Percentiles rank a stretch among this genome's conserved stretches.
Conservation (phyloP, 73 alveolate species). For the Breviolum minutum region DNA sequence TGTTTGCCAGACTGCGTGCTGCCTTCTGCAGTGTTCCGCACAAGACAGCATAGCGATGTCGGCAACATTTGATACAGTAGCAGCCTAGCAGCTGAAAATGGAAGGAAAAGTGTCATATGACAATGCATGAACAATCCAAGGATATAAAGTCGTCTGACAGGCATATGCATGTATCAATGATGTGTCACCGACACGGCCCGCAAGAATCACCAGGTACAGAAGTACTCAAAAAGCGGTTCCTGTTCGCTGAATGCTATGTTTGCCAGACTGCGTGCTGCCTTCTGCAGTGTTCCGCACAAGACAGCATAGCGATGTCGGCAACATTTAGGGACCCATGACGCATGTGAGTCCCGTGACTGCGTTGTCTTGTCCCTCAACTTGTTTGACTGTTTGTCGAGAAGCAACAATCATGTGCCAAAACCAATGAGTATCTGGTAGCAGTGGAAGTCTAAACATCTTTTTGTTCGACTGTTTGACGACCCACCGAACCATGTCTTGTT, state of each 20-base stretch:
- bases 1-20: constrained; percentile 72
- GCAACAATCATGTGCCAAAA: no score
- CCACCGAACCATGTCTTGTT: background rate
- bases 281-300: background rate
- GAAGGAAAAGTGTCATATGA: no score
- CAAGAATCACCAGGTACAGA: constrained; percentile 1
- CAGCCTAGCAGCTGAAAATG: background rate
- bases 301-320: constrained; percentile 75
- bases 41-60: constrained; percentile 57
- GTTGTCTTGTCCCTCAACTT: background rate
- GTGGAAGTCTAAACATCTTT: background rate
- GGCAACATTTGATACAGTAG: background rate
- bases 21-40: constrained; percentile 38
- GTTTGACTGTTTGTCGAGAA: no score
- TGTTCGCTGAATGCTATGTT: constrained; percentile 36
- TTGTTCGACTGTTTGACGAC: background rate
- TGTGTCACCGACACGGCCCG: constrained; percentile 15
- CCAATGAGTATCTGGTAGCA: background rate
- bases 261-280: constrained; percentile 56
- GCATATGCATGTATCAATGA: background rate
- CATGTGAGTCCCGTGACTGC: no score
- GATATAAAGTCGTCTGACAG: background rate
- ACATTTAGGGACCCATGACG: no score
- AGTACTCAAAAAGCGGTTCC: constrained; percentile 17
- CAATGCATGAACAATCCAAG: background rate